These are phyloP conservation scores for Trichoderma atroviride DNA, from an alignment of 2,329 filamentous ascomycete genomes.

Conservation along the genomic window DNA sequence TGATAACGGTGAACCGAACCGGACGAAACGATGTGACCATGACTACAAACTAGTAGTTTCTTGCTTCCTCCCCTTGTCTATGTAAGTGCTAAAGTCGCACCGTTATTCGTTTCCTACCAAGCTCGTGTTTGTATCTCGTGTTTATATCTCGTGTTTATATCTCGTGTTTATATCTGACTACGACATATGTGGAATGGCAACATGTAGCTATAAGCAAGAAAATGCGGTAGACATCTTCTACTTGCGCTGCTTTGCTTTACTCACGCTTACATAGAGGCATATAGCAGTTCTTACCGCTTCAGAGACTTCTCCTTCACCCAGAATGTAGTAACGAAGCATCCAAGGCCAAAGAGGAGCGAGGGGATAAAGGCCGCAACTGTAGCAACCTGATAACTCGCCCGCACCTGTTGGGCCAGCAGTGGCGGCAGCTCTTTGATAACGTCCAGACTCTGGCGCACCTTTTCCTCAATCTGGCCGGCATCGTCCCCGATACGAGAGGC, in stretches of 20 bases:
- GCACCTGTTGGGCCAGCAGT: constrained; percentile 59
- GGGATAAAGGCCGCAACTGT: constrained; percentile 47
- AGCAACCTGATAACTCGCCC: constrained; percentile 63
- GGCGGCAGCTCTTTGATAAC: constrained; percentile 69
- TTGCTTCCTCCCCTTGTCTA: neutral
- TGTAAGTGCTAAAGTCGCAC: neutral
- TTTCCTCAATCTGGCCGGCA: constrained; percentile 66
- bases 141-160: neutral
- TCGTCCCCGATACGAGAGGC: constrained; percentile 58
- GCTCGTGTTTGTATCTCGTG: neutral
- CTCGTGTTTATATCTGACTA: neutral
- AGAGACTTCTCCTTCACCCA: constrained; percentile 63
- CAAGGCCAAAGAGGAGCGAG: constrained; percentile 39
- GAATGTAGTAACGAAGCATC: constrained; percentile 45
- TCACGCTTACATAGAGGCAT: neutral
- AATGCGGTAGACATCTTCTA: neutral
- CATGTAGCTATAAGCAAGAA: neutral
- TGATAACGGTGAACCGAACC: neutral
- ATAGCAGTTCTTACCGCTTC: constrained; percentile 36
- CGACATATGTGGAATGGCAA: neutral
- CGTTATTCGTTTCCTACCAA: neutral
- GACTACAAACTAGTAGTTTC: neutral
- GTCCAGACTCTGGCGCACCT: constrained; percentile 70
- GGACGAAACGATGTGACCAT: neutral
- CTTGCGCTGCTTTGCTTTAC: neutral